These are phyloP conservation scores for Deuterostichococcus epilithicus DNA, from an alignment of 139 green algal species.

Conservation along the genomic window DNA sequence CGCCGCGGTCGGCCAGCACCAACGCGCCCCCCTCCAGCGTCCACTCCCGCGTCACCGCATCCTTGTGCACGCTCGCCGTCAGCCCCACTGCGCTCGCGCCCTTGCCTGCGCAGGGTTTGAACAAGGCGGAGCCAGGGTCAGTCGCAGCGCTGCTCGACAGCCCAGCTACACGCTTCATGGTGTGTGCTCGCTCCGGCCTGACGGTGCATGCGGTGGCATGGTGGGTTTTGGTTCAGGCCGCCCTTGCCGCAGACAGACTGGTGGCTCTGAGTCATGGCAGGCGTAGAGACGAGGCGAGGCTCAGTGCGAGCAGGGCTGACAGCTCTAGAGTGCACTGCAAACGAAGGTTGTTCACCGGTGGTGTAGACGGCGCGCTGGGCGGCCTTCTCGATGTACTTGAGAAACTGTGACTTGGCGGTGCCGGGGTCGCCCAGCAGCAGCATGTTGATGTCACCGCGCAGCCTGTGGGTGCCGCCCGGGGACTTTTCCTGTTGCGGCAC, in stretches of 20 bases:
- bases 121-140: too few relatives aligned
- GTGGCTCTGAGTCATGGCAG: too few relatives aligned
- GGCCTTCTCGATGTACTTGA: constrained; percentile 98
- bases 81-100: constrained; percentile 94
- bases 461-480: constrained; percentile 58
- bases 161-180: too few relatives aligned
- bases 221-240: too few relatives aligned
- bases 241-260: too few relatives aligned
- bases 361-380: constrained; percentile 92
- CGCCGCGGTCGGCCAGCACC: constrained; percentile 92
- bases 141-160: too few relatives aligned
- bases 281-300: too few relatives aligned
- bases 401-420: constrained; percentile 95
- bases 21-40: constrained; percentile 97
- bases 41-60: constrained; percentile 93
- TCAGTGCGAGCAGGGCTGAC: too few relatives aligned
- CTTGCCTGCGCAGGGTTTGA: constrained; percentile 85
- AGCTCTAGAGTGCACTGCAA: too few relatives aligned
- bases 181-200: too few relatives aligned
- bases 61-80: constrained; percentile 92
- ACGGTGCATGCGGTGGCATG: too few relatives aligned
- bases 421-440: constrained; percentile 96
- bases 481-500: constrained; percentile 68
- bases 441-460: constrained; percentile 98
- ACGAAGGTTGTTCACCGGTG: constrained; percentile 47